phyloP scores from a whole-genome alignment of 208 protist species.

The Trypanosoma platydactyli region DNA sequence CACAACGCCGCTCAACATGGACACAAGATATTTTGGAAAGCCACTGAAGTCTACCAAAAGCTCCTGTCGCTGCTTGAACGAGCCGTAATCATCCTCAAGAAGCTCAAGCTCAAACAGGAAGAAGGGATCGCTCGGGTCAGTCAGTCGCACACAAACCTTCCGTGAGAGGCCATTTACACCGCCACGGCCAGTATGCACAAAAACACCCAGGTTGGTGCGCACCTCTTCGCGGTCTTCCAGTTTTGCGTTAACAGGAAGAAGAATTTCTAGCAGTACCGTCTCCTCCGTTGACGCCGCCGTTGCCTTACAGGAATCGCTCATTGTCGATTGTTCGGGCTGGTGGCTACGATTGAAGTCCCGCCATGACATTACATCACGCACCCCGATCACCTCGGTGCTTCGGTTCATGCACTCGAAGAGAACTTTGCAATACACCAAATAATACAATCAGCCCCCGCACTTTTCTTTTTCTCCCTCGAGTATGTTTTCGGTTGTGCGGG shows the following conservation, averaged over 20 bases:
- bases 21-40: conserved; percentile 79
- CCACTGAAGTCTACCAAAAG: conserved; percentile 80
- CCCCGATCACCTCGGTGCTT: conserved; percentile 13
- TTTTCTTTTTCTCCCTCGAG: too few species aligned
- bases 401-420: conserved; percentile 12
- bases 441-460: background rate
- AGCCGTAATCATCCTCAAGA: conserved; percentile 82
- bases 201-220: conserved; percentile 34
- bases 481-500: background rate
- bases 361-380: conserved; percentile 10
- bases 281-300: conserved; percentile 6
- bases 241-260: conserved; percentile 38
- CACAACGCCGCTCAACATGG: conserved; percentile 57
- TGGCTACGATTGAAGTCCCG: conserved; percentile 19
- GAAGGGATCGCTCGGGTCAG: conserved; percentile 78
- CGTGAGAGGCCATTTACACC: conserved; percentile 41
- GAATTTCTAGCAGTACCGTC: conserved; percentile 39
- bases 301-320: conserved; percentile 2
- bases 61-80: conserved; percentile 76
- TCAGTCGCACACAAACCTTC: conserved; percentile 61
- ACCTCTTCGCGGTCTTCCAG: conserved; percentile 45
- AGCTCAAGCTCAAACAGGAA: conserved; percentile 84
- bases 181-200: conserved; percentile 37
- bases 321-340: conserved; percentile 13
- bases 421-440: conserved; percentile 2